Conservation (phyloP, 192 early-diverging fungal species). For the Linderina pennispora region DNA sequence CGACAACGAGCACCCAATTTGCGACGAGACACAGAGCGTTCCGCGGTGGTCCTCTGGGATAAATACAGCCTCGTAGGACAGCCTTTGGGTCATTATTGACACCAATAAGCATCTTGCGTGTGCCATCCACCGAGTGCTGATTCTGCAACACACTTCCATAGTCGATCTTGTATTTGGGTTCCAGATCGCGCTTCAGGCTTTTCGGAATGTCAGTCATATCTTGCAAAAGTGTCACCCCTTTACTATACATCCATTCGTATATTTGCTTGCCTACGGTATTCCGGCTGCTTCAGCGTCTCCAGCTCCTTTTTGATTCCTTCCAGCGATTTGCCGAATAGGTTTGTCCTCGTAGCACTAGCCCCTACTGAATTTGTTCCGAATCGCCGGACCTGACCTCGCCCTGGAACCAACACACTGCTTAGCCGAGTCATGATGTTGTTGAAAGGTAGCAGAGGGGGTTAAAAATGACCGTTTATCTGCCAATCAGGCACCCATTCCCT, state of each 20-base stretch:
- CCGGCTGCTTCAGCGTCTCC: slow-evolving; percentile 2
- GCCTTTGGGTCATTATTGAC: slow-evolving; percentile 51
- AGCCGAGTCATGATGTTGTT: no score
- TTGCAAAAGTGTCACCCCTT: slow-evolving; percentile 56
- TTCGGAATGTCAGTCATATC: slow-evolving; percentile 63
- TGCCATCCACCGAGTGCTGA: slow-evolving; percentile 52
- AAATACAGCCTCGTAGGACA: slow-evolving; percentile 68
- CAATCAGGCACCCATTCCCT: no score
- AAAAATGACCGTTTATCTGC: no score
- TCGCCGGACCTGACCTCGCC: no score
- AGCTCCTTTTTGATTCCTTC: slow-evolving; percentile 7
- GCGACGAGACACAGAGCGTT: slow-evolving; percentile 76
- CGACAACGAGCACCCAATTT: slow-evolving; percentile 80
- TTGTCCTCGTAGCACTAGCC: no score
- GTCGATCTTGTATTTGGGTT: slow-evolving; percentile 47
- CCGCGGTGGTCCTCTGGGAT: slow-evolving; percentile 63
- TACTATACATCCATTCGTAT: slow-evolving; percentile 35
- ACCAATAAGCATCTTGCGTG: slow-evolving; percentile 58
- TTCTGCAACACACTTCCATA: slow-evolving; percentile 52
- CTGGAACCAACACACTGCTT: no score
- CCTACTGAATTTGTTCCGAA: no score
- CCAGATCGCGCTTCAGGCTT: slow-evolving; percentile 44
- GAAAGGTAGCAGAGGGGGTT: no score
- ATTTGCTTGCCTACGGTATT: slow-evolving; percentile 32
- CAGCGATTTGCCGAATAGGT: slow-evolving; percentile 29